These are phyloP conservation scores for Petrea volubilis DNA, from an alignment of 257 asterid genomes.

Conservation along the genomic window DNA sequence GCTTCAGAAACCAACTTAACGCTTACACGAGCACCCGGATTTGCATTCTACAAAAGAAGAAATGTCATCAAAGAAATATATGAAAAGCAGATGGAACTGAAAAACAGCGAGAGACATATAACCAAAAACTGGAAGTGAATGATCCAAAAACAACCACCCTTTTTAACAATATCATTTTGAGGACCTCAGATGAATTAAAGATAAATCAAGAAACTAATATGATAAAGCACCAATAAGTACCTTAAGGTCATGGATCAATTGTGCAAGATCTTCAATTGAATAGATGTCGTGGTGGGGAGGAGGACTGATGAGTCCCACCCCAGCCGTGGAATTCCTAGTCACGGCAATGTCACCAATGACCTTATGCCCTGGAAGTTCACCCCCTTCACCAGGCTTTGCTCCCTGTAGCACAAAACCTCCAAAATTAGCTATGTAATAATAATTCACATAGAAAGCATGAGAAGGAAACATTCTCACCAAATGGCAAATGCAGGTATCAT, in stretches of 20 bases:
- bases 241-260: slow-evolving; percentile 96
- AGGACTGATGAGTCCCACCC: slow-evolving; percentile 97
- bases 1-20: slow-evolving; percentile 99
- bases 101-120: not conserved
- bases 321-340: slow-evolving; percentile 97
- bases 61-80: not conserved
- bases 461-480: slow-evolving; percentile 47
- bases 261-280: slow-evolving; percentile 99
- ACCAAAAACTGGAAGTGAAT: not conserved
- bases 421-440: slow-evolving; percentile 23
- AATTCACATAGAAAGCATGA: slow-evolving; percentile 22
- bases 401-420: slow-evolving; percentile 61
- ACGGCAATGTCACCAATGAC: slow-evolving; percentile 98
- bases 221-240: slow-evolving; percentile 32
- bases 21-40: slow-evolving; percentile 95
- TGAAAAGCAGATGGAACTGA: not conserved
- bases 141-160: not conserved
- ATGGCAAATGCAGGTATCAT: slow-evolving; percentile 54
- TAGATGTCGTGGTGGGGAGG: slow-evolving; percentile 99
- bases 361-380: slow-evolving; percentile 99
- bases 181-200: not conserved
- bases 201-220: not conserved
- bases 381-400: slow-evolving; percentile 99
- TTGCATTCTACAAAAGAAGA: slow-evolving; percentile 64
- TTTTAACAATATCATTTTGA: not conserved